These are phyloP conservation scores for Nepenthes mirabilis DNA, from an alignment of 148 eudicot genomes.

Conservation along the genomic window DNA sequence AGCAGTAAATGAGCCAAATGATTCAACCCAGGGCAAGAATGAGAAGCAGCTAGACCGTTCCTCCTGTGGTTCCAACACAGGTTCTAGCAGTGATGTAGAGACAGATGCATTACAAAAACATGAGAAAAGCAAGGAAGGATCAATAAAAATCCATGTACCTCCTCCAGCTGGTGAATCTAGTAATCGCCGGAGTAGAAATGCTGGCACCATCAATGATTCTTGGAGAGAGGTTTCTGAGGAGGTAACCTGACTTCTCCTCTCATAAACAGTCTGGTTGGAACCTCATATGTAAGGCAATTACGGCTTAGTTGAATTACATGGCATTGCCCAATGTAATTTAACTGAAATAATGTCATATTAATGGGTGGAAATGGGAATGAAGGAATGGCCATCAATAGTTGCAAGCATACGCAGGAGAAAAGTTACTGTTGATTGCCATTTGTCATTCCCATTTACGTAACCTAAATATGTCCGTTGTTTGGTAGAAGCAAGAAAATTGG, in stretches of 20 bases:
- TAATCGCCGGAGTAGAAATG: conserved; percentile 47
- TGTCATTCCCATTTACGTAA: too few relatives aligned
- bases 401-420: too few relatives aligned
- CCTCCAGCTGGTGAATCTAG: conserved; percentile 30
- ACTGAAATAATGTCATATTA: too few relatives aligned
- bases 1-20: conserved; percentile 25
- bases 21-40: conserved; percentile 34
- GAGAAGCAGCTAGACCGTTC: conserved; percentile 79
- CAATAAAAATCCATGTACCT: conserved; percentile 35
- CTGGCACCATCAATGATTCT: conserved; percentile 37
- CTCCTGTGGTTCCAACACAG: conserved; percentile 92
- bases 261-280: background rate
- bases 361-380: too few relatives aligned
- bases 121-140: conserved; percentile 29
- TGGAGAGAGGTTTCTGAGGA: conserved; percentile 97
- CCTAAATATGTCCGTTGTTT: too few relatives aligned
- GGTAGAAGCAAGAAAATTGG: too few relatives aligned
- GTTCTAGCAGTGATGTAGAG: conserved; percentile 90
- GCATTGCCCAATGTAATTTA: background rate
- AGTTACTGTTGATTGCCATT: too few relatives aligned
- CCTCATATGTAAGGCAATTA: background rate
- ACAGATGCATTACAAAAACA: conserved; percentile 66
- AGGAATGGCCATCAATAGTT: too few relatives aligned
- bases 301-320: background rate
- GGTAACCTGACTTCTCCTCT: conserved; percentile 26